A percentile compares a stretch with the other conserved stretches of the same genome.
Conservation (phyloP, 1,284 basidiomycete genomes). For the Melampsora americana region DNA sequence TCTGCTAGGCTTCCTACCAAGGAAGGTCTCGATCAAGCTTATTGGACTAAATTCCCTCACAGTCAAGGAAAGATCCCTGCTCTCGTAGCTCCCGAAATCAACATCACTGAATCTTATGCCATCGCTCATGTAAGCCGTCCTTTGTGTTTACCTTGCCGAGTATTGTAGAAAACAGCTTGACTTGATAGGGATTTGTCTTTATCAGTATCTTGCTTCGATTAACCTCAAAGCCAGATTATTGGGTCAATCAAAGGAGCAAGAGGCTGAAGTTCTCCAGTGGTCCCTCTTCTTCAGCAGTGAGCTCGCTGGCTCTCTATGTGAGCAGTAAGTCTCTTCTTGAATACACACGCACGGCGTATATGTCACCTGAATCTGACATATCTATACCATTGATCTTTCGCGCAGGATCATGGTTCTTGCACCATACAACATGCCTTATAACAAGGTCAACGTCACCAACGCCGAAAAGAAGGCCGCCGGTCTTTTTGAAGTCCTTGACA, state of each 20-base stretch:
- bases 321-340: slow-evolving; percentile 46
- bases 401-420: slow-evolving; percentile 26
- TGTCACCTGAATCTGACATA: neutral
- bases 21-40: slow-evolving; percentile 7
- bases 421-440: slow-evolving; percentile 28
- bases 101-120: slow-evolving; percentile 23
- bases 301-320: slow-evolving; percentile 47
- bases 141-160: too few relatives aligned
- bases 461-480: slow-evolving; percentile 48
- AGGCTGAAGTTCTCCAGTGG: slow-evolving; percentile 53
- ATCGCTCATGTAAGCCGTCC: slow-evolving; percentile 19
- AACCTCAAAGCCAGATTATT: slow-evolving; percentile 53
- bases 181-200: neutral
- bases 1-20: slow-evolving; percentile 14
- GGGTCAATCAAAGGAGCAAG: slow-evolving; percentile 50
- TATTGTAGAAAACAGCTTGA: too few relatives aligned
- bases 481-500: slow-evolving; percentile 49
- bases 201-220: slow-evolving; percentile 48
- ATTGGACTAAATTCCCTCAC: slow-evolving; percentile 30
- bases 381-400: neutral
- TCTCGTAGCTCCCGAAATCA: slow-evolving; percentile 26
- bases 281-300: slow-evolving; percentile 51
- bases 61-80: slow-evolving; percentile 37
- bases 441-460: slow-evolving; percentile 46
- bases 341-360: slow-evolving; percentile 31